phyloP scores from a whole-genome alignment of 805 yeast species.

The Yarrowia keelungensis region DNA sequence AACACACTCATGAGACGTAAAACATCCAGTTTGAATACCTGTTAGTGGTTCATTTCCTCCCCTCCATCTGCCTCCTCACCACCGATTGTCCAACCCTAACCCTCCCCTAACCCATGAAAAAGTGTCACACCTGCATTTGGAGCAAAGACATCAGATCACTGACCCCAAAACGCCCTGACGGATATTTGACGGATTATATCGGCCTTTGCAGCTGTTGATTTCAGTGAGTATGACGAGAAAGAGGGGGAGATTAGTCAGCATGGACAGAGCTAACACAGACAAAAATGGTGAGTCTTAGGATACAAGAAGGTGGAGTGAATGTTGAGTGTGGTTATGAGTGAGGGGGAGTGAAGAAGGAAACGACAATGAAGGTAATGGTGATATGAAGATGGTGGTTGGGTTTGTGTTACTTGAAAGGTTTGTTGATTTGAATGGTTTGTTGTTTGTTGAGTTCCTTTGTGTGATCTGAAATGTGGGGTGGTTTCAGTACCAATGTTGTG shows the following conservation, averaged over 20 bases:
- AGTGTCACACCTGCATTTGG: conserved; percentile 31
- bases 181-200: not conserved
- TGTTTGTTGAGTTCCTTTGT: too few relatives aligned
- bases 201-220: conserved; percentile 13
- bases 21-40: too few relatives aligned
- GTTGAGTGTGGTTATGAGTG: not conserved
- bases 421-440: too few relatives aligned
- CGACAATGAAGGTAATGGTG: too few relatives aligned
- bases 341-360: not conserved
- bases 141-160: conserved; percentile 14
- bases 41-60: too few relatives aligned
- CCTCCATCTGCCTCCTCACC: not conserved
- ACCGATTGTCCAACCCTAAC: not conserved
- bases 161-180: not conserved
- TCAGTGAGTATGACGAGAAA: conserved; percentile 14
- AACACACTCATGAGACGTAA: too few relatives aligned
- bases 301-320: too few relatives aligned
- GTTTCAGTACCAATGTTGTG: too few relatives aligned
- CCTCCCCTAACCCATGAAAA: conserved; percentile 34
- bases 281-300: conserved; percentile 8
- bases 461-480: too few relatives aligned
- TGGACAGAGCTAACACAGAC: conserved; percentile 2
- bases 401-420: too few relatives aligned
- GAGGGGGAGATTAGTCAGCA: not conserved
- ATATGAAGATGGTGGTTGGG: too few relatives aligned